A percentile compares a stretch with the other conserved stretches of the same genome.
Evolutionary conservation across 1,284 basidiomycete species (phyloP).

Genomic region (Phaffia rhodozyma): DNA sequence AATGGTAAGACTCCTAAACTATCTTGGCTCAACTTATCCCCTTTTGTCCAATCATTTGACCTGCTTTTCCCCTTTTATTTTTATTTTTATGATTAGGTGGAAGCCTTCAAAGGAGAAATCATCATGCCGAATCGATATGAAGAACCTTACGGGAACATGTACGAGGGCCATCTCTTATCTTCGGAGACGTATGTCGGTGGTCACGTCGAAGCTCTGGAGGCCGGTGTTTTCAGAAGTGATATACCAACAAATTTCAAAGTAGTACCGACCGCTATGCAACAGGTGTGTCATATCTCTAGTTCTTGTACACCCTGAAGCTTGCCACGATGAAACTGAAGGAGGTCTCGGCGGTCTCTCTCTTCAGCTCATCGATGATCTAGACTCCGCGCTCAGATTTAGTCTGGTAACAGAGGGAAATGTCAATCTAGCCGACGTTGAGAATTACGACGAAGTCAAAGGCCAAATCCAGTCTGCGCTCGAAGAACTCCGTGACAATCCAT

Average conservation of each 20-base stretch:
- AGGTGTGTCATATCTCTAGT: conserved; percentile 41
- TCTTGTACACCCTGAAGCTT: too few species aligned
- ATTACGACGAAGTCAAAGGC: conserved; percentile 85
- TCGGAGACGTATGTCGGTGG: conserved; percentile 99
- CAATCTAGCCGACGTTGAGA: conserved; percentile 72
- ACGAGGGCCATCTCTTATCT: conserved; percentile 87
- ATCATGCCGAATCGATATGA: conserved; percentile 98
- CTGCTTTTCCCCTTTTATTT: not conserved
- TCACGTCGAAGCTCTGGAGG: conserved; percentile 96
- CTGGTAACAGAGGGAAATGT: conserved; percentile 78
- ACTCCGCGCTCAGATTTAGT: conserved; percentile 79
- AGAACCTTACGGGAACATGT: conserved; percentile 83
- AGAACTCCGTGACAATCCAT: conserved; percentile 79
- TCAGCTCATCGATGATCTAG: conserved; percentile 87
- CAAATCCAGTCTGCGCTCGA: conserved; percentile 71
- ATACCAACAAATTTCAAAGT: conserved; percentile 94
- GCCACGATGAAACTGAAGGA: not conserved
- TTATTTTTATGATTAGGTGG: conserved; percentile 57
- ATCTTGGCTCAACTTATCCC: not conserved
- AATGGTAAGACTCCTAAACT: conserved; percentile 55
- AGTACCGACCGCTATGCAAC: conserved; percentile 71
- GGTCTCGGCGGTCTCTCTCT: not conserved
- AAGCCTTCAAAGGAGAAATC: conserved; percentile 81
- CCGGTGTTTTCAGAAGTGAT: conserved; percentile 94
- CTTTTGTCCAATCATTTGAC: too few species aligned